A percentile compares a stretch with the other conserved stretches of the same genome.
Conservation (phyloP, 2,329 filamentous ascomycete species). For the Ceratocystis variospora region DNA sequence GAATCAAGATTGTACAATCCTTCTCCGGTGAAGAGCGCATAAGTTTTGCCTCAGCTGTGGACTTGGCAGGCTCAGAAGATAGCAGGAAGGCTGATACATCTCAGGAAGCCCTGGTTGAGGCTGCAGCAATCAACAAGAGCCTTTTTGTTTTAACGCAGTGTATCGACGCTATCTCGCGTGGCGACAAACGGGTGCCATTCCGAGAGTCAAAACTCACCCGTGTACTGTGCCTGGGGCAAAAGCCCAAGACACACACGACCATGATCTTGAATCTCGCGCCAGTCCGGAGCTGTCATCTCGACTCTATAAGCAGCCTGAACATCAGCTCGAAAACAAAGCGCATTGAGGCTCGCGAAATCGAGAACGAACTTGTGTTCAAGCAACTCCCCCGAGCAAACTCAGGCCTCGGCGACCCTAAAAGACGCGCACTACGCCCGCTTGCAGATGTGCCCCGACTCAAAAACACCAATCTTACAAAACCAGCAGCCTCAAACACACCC, state of each 20-base stretch:
- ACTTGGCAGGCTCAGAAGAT: slow-evolving; percentile 89
- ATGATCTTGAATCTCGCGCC: slow-evolving; percentile 95
- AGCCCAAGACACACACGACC: slow-evolving; percentile 73
- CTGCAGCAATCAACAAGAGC: slow-evolving; percentile 93
- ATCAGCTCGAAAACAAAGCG: slow-evolving; percentile 93
- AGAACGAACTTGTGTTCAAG: slow-evolving; percentile 86
- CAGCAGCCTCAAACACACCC: slow-evolving; percentile 20
- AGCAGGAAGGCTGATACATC: slow-evolving; percentile 89
- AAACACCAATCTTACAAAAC: not conserved
- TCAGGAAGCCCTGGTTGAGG: slow-evolving; percentile 85
- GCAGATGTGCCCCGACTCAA: not conserved
- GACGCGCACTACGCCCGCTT: slow-evolving; percentile 69
- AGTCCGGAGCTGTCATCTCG: slow-evolving; percentile 80
- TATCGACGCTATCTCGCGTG: slow-evolving; percentile 77
- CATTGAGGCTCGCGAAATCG: slow-evolving; percentile 87
- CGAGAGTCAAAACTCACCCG: slow-evolving; percentile 95
- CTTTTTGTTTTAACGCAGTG: slow-evolving; percentile 89
- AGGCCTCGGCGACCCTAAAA: slow-evolving; percentile 32
- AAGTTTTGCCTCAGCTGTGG: slow-evolving; percentile 84
- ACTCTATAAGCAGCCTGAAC: slow-evolving; percentile 85
- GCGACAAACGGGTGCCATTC: slow-evolving; percentile 71
- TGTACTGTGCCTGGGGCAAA: slow-evolving; percentile 82
- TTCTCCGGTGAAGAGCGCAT: slow-evolving; percentile 54
- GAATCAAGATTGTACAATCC: slow-evolving; percentile 72
- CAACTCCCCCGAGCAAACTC: slow-evolving; percentile 47